phyloP scores from a whole-genome alignment of 768 basidiomycete species.

The Leccinum boreale region DNA sequence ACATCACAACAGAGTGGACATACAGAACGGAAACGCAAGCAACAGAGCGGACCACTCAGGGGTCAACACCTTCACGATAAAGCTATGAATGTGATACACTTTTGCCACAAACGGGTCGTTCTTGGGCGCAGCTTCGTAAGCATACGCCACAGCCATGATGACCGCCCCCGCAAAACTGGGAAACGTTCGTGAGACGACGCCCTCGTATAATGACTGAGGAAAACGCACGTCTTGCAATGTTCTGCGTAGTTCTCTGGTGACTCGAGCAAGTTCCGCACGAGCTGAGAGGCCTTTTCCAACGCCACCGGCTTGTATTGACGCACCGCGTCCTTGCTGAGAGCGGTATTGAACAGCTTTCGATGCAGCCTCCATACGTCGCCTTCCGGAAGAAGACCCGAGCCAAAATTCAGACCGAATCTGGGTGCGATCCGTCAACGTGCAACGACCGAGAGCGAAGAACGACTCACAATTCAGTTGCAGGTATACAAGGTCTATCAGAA shows the following conservation, averaged over 20 bases:
- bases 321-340: slow-evolving; percentile 16
- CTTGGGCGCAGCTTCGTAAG: slow-evolving; percentile 20
- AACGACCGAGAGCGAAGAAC: neutral
- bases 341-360: slow-evolving; percentile 23
- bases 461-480: slow-evolving; percentile 19
- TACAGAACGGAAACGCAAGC: slow-evolving; percentile 26
- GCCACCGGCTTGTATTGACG: slow-evolving; percentile 13
- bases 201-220: neutral
- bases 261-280: slow-evolving; percentile 21
- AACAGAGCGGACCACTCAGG: slow-evolving; percentile 23
- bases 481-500: slow-evolving; percentile 26
- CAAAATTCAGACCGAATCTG: slow-evolving; percentile 32
- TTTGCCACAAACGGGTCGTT: slow-evolving; percentile 27
- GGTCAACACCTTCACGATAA: slow-evolving; percentile 13
- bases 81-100: slow-evolving; percentile 3
- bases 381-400: slow-evolving; percentile 26
- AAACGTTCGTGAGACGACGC: neutral
- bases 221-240: slow-evolving; percentile 23
- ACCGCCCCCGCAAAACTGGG: slow-evolving; percentile 19
- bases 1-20: neutral
- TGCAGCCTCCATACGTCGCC: slow-evolving; percentile 31
- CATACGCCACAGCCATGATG: slow-evolving; percentile 26
- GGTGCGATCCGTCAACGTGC: neutral
- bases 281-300: slow-evolving; percentile 17
- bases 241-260: slow-evolving; percentile 8